Conservation (phyloP, 2,329 filamentous ascomycete genomes). For the Hypoxylon sp. region DNA sequence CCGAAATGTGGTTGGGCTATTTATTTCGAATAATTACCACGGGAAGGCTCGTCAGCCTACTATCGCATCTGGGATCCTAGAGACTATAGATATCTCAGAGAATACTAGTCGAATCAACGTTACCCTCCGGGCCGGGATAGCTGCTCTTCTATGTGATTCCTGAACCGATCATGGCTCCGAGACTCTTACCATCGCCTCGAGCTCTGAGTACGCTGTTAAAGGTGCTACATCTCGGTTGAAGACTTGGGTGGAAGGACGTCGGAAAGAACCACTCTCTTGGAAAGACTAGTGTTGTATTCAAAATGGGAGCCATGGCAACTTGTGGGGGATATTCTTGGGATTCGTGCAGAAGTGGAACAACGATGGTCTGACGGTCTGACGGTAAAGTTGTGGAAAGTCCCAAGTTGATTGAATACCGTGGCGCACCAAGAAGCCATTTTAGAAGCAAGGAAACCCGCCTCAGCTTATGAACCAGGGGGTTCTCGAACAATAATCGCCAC, state of each 20-base stretch:
- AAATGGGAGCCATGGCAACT: constrained; percentile 61
- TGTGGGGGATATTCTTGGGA: constrained; percentile 62
- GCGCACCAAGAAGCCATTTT: constrained; percentile 51
- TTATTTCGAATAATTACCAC: neutral
- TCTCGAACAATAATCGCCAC: neutral
- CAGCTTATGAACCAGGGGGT: neutral
- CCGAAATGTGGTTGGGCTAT: neutral
- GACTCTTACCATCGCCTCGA: constrained; percentile 63
- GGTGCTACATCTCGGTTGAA: neutral
- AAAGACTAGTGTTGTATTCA: no score
- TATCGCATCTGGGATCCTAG: neutral
- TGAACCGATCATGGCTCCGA: constrained; percentile 58
- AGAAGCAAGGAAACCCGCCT: neutral
- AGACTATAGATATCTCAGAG: neutral
- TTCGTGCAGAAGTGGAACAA: constrained; percentile 51
- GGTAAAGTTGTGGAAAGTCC: constrained; percentile 62
- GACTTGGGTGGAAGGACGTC: neutral
- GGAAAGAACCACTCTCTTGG: neutral
- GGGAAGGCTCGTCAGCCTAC: neutral
- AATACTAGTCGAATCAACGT: constrained; percentile 54
- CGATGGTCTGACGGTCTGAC: constrained; percentile 50
- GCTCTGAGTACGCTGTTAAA: constrained; percentile 60
- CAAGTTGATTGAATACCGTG: constrained; percentile 55
- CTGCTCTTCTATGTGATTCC: constrained; percentile 57
- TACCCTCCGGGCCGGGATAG: constrained; percentile 64